Evolutionary conservation across 2,329 filamentous ascomycete species (phyloP).

Genomic region (Scedosporium apiospermum): DNA sequence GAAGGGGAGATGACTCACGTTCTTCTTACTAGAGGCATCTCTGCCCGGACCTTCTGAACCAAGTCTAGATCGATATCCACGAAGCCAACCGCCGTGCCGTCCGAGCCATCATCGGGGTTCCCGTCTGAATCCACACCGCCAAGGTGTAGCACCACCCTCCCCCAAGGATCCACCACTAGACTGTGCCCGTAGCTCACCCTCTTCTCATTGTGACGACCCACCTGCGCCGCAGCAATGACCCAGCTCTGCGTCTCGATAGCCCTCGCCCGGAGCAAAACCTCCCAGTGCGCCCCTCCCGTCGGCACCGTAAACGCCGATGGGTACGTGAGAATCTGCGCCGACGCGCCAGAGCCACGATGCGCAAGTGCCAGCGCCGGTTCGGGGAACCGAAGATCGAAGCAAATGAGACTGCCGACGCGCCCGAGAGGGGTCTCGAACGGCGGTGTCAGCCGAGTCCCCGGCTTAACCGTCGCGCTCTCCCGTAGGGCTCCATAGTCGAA

Average conservation of each 20-base stretch:
- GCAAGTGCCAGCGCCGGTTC: slow-evolving; percentile 63
- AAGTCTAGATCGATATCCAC: slow-evolving; percentile 43
- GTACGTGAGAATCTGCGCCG: slow-evolving; percentile 66
- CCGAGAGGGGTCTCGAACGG: slow-evolving; percentile 70
- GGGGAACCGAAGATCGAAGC: slow-evolving; percentile 76
- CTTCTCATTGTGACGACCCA: slow-evolving; percentile 63
- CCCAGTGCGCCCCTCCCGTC: slow-evolving; percentile 82
- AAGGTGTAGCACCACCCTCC: slow-evolving; percentile 56
- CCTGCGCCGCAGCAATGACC: slow-evolving; percentile 72
- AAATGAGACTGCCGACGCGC: slow-evolving; percentile 70
- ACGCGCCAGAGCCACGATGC: slow-evolving; percentile 21
- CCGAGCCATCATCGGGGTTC: slow-evolving; percentile 28
- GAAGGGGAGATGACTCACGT: slow-evolving; percentile 29
- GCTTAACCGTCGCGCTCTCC: slow-evolving; percentile 54
- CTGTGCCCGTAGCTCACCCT: slow-evolving; percentile 77
- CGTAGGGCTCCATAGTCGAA: slow-evolving; percentile 59
- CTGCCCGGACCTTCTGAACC: slow-evolving; percentile 36
- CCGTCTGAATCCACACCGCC: slow-evolving; percentile 38
- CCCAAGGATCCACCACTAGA: slow-evolving; percentile 83
- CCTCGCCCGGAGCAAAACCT: slow-evolving; percentile 63
- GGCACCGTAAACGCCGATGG: slow-evolving; percentile 85
- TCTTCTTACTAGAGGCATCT: slow-evolving; percentile 43
- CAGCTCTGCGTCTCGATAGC: slow-evolving; percentile 87
- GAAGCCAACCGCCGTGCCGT: slow-evolving; percentile 38
- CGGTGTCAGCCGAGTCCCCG: slow-evolving; percentile 50